Evolutionary conservation across 768 basidiomycete species (phyloP).

Genomic region (Omphalotus guepiniiformis): DNA sequence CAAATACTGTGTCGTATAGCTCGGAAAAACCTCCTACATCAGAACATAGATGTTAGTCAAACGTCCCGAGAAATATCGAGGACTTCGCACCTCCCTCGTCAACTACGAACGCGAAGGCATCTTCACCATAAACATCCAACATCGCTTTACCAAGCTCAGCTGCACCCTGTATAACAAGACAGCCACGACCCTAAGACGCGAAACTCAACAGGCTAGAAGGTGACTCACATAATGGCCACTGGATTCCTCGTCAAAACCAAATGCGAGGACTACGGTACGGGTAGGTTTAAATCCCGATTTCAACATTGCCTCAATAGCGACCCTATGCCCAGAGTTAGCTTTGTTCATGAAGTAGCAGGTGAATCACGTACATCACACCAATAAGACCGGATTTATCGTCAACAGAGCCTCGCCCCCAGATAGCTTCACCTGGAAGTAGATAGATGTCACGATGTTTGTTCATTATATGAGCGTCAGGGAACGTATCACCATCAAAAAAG

Average conservation of each 20-base stretch:
- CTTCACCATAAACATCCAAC: conserved; percentile 44
- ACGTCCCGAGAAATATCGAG: neutral
- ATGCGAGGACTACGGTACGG: conserved; percentile 16
- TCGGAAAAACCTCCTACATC: conserved; percentile 14
- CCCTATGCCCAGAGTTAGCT: neutral
- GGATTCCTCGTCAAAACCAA: conserved; percentile 55
- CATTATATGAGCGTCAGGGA: too few species aligned
- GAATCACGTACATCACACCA: conserved; percentile 26
- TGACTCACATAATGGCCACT: conserved; percentile 25
- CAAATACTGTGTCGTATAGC: conserved; percentile 33
- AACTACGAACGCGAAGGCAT: conserved; percentile 55
- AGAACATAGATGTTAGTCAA: neutral
- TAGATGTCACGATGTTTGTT: too few species aligned
- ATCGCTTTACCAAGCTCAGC: conserved; percentile 31
- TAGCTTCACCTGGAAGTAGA: conserved; percentile 41
- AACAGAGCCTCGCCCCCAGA: conserved; percentile 53
- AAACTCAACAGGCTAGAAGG: neutral
- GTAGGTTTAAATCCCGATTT: conserved; percentile 16
- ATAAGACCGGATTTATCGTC: conserved; percentile 53
- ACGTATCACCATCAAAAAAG: conserved; percentile 32
- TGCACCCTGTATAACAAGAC: conserved; percentile 33
- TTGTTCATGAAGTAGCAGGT: too few species aligned
- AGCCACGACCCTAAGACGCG: neutral
- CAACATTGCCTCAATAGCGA: conserved; percentile 13
- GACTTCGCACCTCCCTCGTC: conserved; percentile 49